Evolutionary conservation across 371 early-diverging fungal genomes (phyloP), one percentile per base, ranked within the genome.

Genomic region (Mortierella sp.): DNA sequence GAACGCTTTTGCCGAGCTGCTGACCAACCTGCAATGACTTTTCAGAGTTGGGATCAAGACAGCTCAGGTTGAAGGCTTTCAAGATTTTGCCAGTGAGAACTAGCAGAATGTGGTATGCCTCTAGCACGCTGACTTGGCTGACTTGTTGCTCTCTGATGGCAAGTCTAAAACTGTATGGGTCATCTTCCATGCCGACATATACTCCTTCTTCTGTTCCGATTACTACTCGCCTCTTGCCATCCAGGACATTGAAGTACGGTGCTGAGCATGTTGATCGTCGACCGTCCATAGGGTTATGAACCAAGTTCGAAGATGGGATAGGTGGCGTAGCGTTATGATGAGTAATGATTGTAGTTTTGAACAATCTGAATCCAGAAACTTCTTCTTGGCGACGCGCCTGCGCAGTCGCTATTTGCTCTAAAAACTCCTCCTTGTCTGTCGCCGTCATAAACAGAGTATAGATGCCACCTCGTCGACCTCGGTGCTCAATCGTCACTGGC

Each of bases 181-280:
- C 83, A n/a, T 73, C 83, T 40, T 81, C 83, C 47, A 85, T 83
- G 5, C 89, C 88, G 1, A 91, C 88, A 73, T 89, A 96, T 2
- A 97, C 88, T 35, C 97, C 97, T 2, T 87, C 86, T 61, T 97
- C 97, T 1, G 97, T 95, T 64, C 96, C 97, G 45, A 97, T 89
- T 1, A 92, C 93, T 30, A 94, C 87, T 60, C 91, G 87, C 12
- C 86, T 87, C 70, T 90, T 88, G 64, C 92, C 88, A 68, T 91
- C 91, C 62, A 84, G 32, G 30, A 66, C 63, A 55, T 81, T 75
- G 86, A 88, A 79, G 70, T 90, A 94, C 1, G 90, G 90, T n/a
- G 92, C 90, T 0, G 94, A 93, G 67, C 93, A 94, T 60, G 90
- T 93, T 69, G 95, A 83, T 35, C 88, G 88, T 62, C 87, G 87